Evolutionary conservation across 495 filamentous ascomycete genomes (phyloP).

Genomic region (Aspergillus haitiensis): DNA sequence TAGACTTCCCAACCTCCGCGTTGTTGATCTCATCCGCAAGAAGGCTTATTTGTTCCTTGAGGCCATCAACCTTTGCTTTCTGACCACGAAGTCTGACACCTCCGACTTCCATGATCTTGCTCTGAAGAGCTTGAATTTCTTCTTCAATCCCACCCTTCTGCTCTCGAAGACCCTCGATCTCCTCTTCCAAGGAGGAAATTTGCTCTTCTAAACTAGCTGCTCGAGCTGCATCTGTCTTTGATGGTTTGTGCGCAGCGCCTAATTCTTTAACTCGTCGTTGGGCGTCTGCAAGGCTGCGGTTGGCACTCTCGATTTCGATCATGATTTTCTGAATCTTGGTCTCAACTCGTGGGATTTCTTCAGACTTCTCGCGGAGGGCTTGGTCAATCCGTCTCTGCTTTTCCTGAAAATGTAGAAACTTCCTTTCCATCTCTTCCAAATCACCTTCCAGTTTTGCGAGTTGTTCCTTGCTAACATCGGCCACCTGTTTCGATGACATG

Average conservation of each 20-base stretch:
- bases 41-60: slow-evolving; percentile 80
- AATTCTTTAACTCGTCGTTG: slow-evolving; percentile 83
- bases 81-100: slow-evolving; percentile 88
- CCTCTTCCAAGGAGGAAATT: slow-evolving; percentile 69
- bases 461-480: slow-evolving; percentile 82
- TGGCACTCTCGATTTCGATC: slow-evolving; percentile 84
- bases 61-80: slow-evolving; percentile 88
- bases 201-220: slow-evolving; percentile 71
- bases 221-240: slow-evolving; percentile 71
- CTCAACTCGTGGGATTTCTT: slow-evolving; percentile 79
- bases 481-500: slow-evolving; percentile 93
- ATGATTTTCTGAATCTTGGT: slow-evolving; percentile 89
- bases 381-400: slow-evolving; percentile 75
- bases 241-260: slow-evolving; percentile 71
- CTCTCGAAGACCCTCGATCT: slow-evolving; percentile 74
- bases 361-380: slow-evolving; percentile 68
- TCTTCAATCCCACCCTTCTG: slow-evolving; percentile 85
- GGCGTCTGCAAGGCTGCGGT: slow-evolving; percentile 79
- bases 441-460: slow-evolving; percentile 83
- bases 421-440: slow-evolving; percentile 77
- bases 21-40: slow-evolving; percentile 78
- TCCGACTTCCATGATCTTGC: slow-evolving; percentile 97
- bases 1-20: slow-evolving; percentile 80
- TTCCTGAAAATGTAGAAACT: slow-evolving; percentile 77
- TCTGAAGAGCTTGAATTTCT: slow-evolving; percentile 86